Conservation (phyloP, 163 green algal species). For the Chloromonas sp. region DNA sequence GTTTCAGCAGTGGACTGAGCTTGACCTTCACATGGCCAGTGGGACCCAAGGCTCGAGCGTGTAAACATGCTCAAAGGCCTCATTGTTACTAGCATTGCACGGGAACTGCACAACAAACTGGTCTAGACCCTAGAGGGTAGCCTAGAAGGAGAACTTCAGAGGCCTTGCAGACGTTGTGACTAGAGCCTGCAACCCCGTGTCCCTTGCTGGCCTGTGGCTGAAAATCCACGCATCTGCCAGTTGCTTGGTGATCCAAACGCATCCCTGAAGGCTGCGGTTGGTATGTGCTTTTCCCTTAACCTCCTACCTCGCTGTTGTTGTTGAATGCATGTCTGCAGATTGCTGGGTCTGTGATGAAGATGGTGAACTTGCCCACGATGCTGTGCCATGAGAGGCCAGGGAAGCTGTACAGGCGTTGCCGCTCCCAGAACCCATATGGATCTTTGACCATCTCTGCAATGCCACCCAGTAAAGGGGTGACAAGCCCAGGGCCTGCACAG, state of each 20-base stretch:
- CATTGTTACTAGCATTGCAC: no score
- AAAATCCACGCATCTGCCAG: background rate
- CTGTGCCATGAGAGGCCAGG: constrained; percentile 33
- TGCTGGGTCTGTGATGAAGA: constrained; percentile 75
- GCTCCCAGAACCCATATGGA: constrained; percentile 80
- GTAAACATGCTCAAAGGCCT: no score
- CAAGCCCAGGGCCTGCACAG: constrained; percentile 45
- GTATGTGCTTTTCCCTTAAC: no score
- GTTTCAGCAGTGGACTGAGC: background rate
- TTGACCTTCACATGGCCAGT: no score
- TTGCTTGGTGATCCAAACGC: no score
- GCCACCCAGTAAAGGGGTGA: constrained; percentile 66
- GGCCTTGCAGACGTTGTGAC: no score
- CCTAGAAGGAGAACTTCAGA: no score
- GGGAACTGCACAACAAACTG: no score
- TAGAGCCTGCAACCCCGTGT: no score
- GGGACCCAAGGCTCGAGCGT: no score
- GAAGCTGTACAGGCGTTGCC: constrained; percentile 56
- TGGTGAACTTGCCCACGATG: constrained; percentile 70
- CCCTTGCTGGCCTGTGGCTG: background rate
- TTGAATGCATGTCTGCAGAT: constrained; percentile 60
- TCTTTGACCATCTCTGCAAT: constrained; percentile 80
- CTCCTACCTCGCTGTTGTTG: constrained; percentile 33
- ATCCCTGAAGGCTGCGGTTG: no score
- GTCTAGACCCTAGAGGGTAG: no score